These are phyloP conservation scores for Poa pratensis DNA, from an alignment of 176 grass and related monocot species.

Conservation along the genomic window DNA sequence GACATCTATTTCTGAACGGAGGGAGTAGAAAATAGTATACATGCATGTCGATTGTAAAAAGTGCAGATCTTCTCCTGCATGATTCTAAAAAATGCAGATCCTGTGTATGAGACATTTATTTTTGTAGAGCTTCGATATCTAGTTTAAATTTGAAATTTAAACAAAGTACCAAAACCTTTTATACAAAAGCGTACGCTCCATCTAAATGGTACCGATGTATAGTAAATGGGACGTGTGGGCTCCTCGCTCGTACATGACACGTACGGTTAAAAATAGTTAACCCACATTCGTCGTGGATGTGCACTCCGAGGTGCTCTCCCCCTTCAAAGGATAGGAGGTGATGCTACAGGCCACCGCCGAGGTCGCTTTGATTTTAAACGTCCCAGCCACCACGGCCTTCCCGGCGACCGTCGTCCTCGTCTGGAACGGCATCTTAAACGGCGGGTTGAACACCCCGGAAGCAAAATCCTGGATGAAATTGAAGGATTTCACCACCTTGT, in stretches of 20 bases:
- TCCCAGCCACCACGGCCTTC: slow-evolving; percentile 45
- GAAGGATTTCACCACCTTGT: slow-evolving; percentile 3
- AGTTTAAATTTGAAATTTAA: neutral
- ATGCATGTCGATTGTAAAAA: neutral
- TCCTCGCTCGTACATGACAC: neutral
- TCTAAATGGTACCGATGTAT: neutral
- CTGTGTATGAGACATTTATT: neutral
- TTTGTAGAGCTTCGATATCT: neutral
- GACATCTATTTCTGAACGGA: too few species aligned
- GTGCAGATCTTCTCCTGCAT: neutral
- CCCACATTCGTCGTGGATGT: slow-evolving; percentile 43
- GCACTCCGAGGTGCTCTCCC: slow-evolving; percentile 36
- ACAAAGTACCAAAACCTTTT: neutral
- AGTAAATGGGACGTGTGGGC: neutral
- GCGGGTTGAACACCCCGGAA: neutral
- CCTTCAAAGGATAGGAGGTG: neutral
- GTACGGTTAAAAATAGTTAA: neutral
- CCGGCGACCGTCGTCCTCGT: slow-evolving; percentile 48
- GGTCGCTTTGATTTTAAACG: slow-evolving; percentile 35
- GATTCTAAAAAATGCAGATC: neutral
- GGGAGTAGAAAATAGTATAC: neutral
- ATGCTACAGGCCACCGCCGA: slow-evolving; percentile 43
- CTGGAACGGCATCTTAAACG: slow-evolving; percentile 41
- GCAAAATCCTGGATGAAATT: neutral
- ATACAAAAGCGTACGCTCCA: neutral